phyloP scores from a whole-genome alignment of 257 asterid species.

The Phtheirospermum japonicum region DNA sequence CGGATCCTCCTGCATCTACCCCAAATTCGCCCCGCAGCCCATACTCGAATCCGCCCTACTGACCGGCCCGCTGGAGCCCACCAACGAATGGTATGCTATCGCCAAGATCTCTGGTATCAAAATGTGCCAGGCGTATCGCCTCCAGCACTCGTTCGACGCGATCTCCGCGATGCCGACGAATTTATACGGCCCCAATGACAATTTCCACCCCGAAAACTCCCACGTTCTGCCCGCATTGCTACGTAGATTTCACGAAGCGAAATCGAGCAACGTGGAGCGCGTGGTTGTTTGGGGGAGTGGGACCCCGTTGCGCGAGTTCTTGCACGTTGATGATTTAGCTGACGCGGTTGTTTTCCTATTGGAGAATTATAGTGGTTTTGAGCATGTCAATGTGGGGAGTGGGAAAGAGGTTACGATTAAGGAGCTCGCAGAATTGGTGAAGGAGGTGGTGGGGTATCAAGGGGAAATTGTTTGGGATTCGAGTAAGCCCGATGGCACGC shows the following conservation, averaged over 20 bases:
- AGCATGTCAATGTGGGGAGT: conserved; percentile 93
- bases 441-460: conserved; percentile 78
- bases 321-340: conserved; percentile 90
- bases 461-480: conserved; percentile 89
- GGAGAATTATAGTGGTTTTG: conserved; percentile 69
- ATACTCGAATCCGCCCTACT: conserved; percentile 82
- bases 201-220: conserved; percentile 91
- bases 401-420: conserved; percentile 83
- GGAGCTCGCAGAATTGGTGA: conserved; percentile 84
- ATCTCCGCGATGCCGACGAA: conserved; percentile 92
- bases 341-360: conserved; percentile 70
- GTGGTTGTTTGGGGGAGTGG: conserved; percentile 99
- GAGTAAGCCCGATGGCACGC: conserved; percentile 90
- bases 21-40: conserved; percentile 92
- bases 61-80: conserved; percentile 80
- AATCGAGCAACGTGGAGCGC: conserved; percentile 36
- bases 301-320: conserved; percentile 78
- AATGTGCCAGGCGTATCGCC: conserved; percentile 78
- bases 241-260: conserved; percentile 85
- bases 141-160: conserved; percentile 74
- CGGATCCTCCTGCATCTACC: conserved; percentile 95
- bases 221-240: conserved; percentile 85
- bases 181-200: conserved; percentile 72
- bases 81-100: conserved; percentile 90
- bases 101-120: conserved; percentile 91